Base-by-base conservation (phyloP, 352 stramenopile genomes). In the Thraustotheca clavata region DNA sequence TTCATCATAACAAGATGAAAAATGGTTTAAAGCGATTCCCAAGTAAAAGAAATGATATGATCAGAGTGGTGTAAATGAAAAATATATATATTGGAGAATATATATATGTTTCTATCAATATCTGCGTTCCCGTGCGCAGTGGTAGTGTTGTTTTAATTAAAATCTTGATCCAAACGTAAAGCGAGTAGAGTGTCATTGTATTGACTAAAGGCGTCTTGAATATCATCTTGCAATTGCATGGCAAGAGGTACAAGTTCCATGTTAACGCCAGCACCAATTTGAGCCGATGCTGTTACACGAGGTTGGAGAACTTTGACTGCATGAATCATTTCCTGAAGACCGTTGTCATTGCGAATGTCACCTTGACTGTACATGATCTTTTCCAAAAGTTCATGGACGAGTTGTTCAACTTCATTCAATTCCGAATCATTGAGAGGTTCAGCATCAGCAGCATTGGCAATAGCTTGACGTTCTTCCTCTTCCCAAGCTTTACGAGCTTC, bases 191-290 rank as follows among this genome's bases (percentile, higher is more conserved):
- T 92, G 71, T 95, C 86, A 74, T 93, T 88, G 80, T 95, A 95
- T 80, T 95, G 86, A 74, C 88, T 93, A 72, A 95, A 92, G 43
- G 86, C 86, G 41, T 95, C 83, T 67, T 92, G 81, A 67, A 95
- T 95, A 70, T 95, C 83, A 69, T 95, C 86, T 63, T 95, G 86
- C 50, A 95, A 75, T 71, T 95, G 86, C 86, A 95, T 92, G 33
- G 83, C 86, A 52, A 95, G 70, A 36, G 83, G 86, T 47, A 95
- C 86, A 18, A 95, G 74, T 71, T 95, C 86, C 38, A 95, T 79
- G 72, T 95, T 93, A 43, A 93, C 86, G 40, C 91, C 88, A 24
- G 74, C 82, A 60, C 86, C 86, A 41, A 95, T 95, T 71, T 95
- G 83, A 9, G 83, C 80, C 40, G 86, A 93, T 35, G 83, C 83